Evolutionary conservation across 1,139 yeast genomes (phyloP).

Genomic region (Hyphopichia khmerensis): DNA sequence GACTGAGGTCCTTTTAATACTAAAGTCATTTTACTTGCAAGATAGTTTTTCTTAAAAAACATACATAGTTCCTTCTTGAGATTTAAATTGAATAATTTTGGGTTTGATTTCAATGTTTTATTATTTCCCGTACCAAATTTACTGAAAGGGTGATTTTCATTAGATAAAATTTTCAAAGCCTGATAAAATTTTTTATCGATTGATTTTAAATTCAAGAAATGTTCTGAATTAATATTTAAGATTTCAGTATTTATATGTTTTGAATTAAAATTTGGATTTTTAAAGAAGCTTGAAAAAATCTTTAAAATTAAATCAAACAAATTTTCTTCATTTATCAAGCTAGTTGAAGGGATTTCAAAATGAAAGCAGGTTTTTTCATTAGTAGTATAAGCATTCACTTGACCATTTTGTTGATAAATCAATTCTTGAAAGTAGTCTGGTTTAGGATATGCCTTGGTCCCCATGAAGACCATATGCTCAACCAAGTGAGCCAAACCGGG

Average conservation of each 20-base stretch:
- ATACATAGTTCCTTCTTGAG: slow-evolving; percentile 18
- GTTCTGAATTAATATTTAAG: slow-evolving; percentile 63
- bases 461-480: slow-evolving; percentile 65
- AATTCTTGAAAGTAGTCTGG: slow-evolving; percentile 44
- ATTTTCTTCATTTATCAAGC: slow-evolving; percentile 9
- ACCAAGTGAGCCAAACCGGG: slow-evolving; percentile 74
- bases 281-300: slow-evolving; percentile 54
- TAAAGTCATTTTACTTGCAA: slow-evolving; percentile 46
- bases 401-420: slow-evolving; percentile 51
- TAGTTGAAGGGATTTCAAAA: slow-evolving; percentile 54
- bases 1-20: slow-evolving; percentile 68
- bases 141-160: slow-evolving; percentile 39
- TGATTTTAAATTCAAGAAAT: slow-evolving; percentile 45
- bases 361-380: slow-evolving; percentile 62
- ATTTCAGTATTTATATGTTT: slow-evolving; percentile 48
- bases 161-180: slow-evolving; percentile 52
- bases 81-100: slow-evolving; percentile 14
- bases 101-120: slow-evolving; percentile 23
- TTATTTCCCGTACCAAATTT: slow-evolving; percentile 49
- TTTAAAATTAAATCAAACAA: slow-evolving; percentile 43
- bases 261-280: slow-evolving; percentile 49
- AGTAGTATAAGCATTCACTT: slow-evolving; percentile 63
- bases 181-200: slow-evolving; percentile 53
- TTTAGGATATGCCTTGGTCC: slow-evolving; percentile 53
- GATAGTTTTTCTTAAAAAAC: slow-evolving; percentile 31